Conservation (phyloP, 768 basidiomycete species). For the Calocybe gangraenosa region DNA sequence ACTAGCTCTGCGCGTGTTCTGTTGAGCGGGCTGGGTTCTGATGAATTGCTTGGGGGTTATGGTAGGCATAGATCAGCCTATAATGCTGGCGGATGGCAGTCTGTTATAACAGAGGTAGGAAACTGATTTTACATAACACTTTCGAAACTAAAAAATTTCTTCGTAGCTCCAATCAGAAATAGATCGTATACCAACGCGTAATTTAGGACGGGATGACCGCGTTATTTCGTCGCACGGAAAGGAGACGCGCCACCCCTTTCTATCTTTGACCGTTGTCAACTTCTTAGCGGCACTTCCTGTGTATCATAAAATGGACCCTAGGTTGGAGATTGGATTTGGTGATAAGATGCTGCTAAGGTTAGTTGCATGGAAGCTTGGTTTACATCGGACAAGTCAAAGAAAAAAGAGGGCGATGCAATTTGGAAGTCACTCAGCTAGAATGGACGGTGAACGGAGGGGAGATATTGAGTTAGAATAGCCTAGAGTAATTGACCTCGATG, state of each 20-base stretch:
- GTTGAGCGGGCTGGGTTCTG: conserved; percentile 89
- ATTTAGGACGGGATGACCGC: conserved; percentile 93
- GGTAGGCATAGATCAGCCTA: conserved; percentile 82
- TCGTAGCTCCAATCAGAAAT: conserved; percentile 84
- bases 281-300: conserved; percentile 81
- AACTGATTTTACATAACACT: conserved; percentile 2
- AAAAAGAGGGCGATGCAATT: conserved; percentile 98
- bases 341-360: conserved; percentile 86
- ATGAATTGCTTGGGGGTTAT: conserved; percentile 95
- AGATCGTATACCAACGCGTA: conserved; percentile 81
- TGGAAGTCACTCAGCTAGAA: conserved; percentile 81
- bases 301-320: conserved; percentile 75
- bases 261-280: conserved; percentile 72
- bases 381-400: conserved; percentile 65
- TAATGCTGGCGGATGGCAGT: conserved; percentile 62
- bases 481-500: too few relatives aligned
- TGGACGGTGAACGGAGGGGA: conserved; percentile 66
- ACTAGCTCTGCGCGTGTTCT: conserved; percentile 76
- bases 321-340: conserved; percentile 70
- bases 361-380: conserved; percentile 67
- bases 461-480: conserved; percentile 33
- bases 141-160: background rate
- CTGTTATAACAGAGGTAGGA: conserved; percentile 74
- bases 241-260: conserved; percentile 89
- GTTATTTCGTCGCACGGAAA: conserved; percentile 89